Evolutionary conservation across 192 early-diverging fungal genomes (phyloP), one percentile per base, ranked within the genome.

Genomic region (Mortierella alpina): DNA sequence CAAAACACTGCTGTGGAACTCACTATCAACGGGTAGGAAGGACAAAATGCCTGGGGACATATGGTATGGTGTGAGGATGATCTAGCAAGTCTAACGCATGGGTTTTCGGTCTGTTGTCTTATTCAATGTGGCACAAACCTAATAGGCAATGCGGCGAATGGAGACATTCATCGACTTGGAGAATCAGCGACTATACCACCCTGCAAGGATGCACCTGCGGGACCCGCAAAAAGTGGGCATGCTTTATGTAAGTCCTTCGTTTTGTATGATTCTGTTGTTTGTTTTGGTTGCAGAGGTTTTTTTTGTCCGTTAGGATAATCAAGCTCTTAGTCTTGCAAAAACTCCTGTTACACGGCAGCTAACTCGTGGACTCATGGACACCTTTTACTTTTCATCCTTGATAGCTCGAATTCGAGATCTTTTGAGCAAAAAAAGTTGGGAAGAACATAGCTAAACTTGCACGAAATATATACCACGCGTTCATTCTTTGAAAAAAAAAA

Each of bases 161-260:
- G 70, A 68, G 55, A 42, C 12, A 3, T 72, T 72, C 7, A 80
- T 80, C 23, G 64, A 72, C 7, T 60, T 63, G 42, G 70, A 80
- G 42, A 80, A 80, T 46, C 51, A 51, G 9, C 31, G 54, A 41
- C 6, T 80, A 11, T 80, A 80, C 18, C 77, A 80, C 39, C 77
- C 77, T 23, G 77, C 77, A 8, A 66, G 60, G 54, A 80, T 80
- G 70, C 77, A 80, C 20, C 55, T 80, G 15, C 57, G 77, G 6
- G 70, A 80, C 48, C 77, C 77, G 39, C 70, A 72, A 20, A 80
- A 61, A 53, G 77, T 80, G 12, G 77, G 77, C 47, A 80, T 80
- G 77, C 72, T 80, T 18, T 80, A 80, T 68, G 77, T 80, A 72
- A 58, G 68, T 48, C 2, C 49, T 49, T 63, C 58, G 10, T 44